Evolutionary conservation across 2,329 filamentous ascomycete genomes (phyloP).

Genomic region (Exserohilum rostratum): DNA sequence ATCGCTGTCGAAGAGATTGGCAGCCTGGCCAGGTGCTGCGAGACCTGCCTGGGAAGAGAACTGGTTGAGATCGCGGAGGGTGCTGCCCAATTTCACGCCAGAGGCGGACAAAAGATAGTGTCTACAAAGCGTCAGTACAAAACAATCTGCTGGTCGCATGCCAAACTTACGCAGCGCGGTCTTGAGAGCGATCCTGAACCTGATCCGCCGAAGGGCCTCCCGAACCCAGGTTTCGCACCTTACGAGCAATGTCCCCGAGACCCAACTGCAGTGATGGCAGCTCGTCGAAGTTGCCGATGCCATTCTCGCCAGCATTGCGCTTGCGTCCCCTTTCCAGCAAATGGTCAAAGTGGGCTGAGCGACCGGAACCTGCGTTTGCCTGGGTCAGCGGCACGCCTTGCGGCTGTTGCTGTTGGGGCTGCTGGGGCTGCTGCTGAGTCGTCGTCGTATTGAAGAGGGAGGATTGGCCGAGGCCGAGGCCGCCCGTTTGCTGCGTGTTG

Average conservation of each 20-base stretch:
- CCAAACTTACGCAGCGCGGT: conserved; percentile 58
- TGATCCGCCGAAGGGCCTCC: conserved; percentile 67
- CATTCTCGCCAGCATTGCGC: conserved; percentile 70
- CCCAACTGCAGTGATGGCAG: conserved; percentile 90
- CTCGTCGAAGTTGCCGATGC: conserved; percentile 68
- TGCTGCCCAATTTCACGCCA: conserved; percentile 84
- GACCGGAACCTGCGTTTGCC: conserved; percentile 41
- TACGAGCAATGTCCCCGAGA: conserved; percentile 80
- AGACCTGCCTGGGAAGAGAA: conserved; percentile 73
- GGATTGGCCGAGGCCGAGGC: conserved; percentile 32
- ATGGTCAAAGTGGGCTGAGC: conserved; percentile 69
- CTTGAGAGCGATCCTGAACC: conserved; percentile 49
- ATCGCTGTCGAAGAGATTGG: conserved; percentile 59
- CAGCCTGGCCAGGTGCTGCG: conserved; percentile 53
- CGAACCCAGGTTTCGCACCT: conserved; percentile 77
- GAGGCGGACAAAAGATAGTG: conserved; percentile 94
- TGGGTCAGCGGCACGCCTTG: conserved; percentile 43
- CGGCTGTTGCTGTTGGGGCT: conserved; percentile 28
- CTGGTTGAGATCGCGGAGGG: conserved; percentile 83
- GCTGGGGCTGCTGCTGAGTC: conserved; percentile 35
- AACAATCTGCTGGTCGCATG: not conserved
- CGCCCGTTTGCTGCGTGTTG: conserved; percentile 39
- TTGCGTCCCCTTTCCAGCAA: conserved; percentile 68
- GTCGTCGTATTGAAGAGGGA: conserved; percentile 35
- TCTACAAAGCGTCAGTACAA: conserved; percentile 53